Evolutionary conservation across 176 grass and related monocot genomes (phyloP), one percentile per base, ranked within the genome.

Genomic region (Carex kokanica): DNA sequence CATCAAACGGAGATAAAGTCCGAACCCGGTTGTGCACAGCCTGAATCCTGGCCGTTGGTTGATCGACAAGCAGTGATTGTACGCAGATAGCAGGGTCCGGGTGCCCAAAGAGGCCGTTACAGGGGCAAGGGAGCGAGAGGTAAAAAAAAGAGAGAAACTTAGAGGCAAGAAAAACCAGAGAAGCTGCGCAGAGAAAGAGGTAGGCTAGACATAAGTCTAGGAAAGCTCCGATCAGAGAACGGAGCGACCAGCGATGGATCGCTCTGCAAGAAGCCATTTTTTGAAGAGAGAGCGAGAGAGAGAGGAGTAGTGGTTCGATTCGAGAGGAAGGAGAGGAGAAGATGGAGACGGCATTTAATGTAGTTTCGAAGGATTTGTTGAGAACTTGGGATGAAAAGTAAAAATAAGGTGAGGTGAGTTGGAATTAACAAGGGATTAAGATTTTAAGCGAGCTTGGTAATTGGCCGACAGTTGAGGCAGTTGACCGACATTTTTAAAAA

Each of bases 121-220:
- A 83, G 79, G 88, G 61, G 38, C 84, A 89, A 47, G 84, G 84
- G 10, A 89, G 70, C 21, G 79, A 29, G 60, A 86, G 70, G 43
- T 84, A 59, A 36, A 89, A 89, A 62, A 89, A 34, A 43, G 88
- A 82, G 57, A 89, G 59, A 62, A 89, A 89, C 70, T 83, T 89
- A 18, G 84, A 78, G 45, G 88, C 83, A 60, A 83, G 34, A 77
- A 86, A 89, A 16, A 85, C 71, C 11, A 83, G 38, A 73, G 84
- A 11, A 66, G 84, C 84, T 43, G 84, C 84, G 70, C 66, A 83
- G 78, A 89, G 88, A 64, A 83, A 83, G 84, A 89, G 45, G 47
- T 83, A 86, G 20, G 88, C 88, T 74, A 89, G 41, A 64, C 61
- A 69, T 15, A 89, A 51, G 60, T 89, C 84, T 1, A 89, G 70